These are phyloP conservation scores for Cicer pinnatifidum DNA, from an alignment of 306 rosid species.

Conservation along the genomic window DNA sequence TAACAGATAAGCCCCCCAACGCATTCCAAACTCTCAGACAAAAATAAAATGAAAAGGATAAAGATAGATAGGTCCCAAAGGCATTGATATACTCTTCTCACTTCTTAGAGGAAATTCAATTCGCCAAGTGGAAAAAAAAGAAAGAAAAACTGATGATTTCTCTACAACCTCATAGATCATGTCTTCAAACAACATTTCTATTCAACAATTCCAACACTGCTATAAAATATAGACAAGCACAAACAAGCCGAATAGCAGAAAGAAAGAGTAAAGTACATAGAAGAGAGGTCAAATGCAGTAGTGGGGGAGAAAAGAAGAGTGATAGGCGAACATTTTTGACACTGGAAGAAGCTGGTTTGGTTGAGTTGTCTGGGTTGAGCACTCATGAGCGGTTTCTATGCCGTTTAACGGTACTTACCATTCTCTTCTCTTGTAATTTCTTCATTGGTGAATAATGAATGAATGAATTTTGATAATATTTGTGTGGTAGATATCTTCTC, in stretches of 20 bases:
- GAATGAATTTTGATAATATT: background rate
- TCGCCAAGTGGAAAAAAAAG: background rate
- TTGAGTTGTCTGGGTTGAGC: slow-evolving; percentile 80
- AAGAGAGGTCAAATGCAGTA: slow-evolving; percentile 49
- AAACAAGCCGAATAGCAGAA: slow-evolving; percentile 5
- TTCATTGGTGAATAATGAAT: background rate
- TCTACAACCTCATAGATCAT: slow-evolving; percentile 44
- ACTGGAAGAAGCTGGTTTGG: slow-evolving; percentile 87
- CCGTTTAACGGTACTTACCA: slow-evolving; percentile 76
- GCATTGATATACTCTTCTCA: background rate
- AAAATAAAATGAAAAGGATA: background rate
- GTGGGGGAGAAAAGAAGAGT: slow-evolving; percentile 44
- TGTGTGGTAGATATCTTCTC: slow-evolving; percentile 68
- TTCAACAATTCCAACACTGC: slow-evolving; percentile 42
- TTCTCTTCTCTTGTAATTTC: background rate
- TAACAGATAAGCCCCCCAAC: slow-evolving; percentile 36
- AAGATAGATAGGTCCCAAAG: slow-evolving; percentile 30
- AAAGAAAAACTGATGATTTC: slow-evolving; percentile 50
- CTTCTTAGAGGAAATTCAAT: background rate
- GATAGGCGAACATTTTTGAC: slow-evolving; percentile 67
- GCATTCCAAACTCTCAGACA: background rate
- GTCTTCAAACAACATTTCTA: slow-evolving; percentile 45
- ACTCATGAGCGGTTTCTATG: slow-evolving; percentile 86
- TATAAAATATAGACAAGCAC: slow-evolving; percentile 26
- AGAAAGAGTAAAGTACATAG: slow-evolving; percentile 7